Conservation (phyloP, 2,329 filamentous ascomycete genomes). For the Aspergillus sp. region DNA sequence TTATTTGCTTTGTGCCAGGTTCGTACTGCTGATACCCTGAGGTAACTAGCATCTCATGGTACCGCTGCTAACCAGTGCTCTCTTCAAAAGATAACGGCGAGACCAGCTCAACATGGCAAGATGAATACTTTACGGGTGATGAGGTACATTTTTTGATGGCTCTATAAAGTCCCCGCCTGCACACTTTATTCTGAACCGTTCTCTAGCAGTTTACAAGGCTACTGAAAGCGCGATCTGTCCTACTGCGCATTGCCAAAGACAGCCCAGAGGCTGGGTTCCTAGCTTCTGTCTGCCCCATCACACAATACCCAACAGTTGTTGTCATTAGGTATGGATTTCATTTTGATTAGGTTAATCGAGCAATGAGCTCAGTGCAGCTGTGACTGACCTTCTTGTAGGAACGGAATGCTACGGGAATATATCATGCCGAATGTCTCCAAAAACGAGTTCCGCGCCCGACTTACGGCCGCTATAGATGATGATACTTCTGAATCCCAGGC, state of each 20-base stretch:
- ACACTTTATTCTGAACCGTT: slow-evolving; percentile 3
- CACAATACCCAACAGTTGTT: slow-evolving; percentile 73
- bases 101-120: slow-evolving; percentile 72
- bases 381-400: slow-evolving; percentile 49
- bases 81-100: slow-evolving; percentile 60
- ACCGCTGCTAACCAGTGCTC: slow-evolving; percentile 2
- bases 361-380: not conserved
- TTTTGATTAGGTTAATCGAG: not conserved
- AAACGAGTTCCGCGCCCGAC: slow-evolving; percentile 64
- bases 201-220: slow-evolving; percentile 53
- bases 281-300: slow-evolving; percentile 78
- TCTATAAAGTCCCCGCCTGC: not conserved
- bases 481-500: slow-evolving; percentile 5
- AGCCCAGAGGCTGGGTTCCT: slow-evolving; percentile 81
- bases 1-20: slow-evolving; percentile 85
- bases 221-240: slow-evolving; percentile 64
- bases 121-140: slow-evolving; percentile 59
- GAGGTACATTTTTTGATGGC: slow-evolving; percentile 44
- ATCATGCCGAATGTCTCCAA: slow-evolving; percentile 64
- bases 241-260: slow-evolving; percentile 68
- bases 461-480: slow-evolving; percentile 48
- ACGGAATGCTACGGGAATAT: slow-evolving; percentile 76
- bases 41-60: not conserved
- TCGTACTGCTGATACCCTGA: slow-evolving; percentile 21
- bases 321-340: slow-evolving; percentile 65